Base-by-base conservation (phyloP, 2,329 filamentous ascomycete genomes). In the Penicillium brevicompactum region DNA sequence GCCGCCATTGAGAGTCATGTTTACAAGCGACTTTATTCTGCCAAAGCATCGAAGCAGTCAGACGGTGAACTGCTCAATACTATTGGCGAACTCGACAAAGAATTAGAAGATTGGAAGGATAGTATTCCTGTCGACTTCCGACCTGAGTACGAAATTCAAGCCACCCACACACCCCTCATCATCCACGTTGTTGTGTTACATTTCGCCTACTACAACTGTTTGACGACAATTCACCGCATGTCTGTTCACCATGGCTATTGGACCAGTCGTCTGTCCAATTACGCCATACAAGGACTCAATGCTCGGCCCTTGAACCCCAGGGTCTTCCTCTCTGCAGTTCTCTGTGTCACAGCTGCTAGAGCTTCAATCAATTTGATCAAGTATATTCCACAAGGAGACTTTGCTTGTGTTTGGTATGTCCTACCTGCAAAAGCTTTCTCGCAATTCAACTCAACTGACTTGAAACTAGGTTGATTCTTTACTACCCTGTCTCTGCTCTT, bases 171-270 rank as follows among this genome's bases (percentile, higher is more conserved):
- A 0, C 92, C 93, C 1, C 81, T 97, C n/a, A 92, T 97, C 18
- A 80, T 99, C 18, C 93, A 97, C 62, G 86, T 99, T 49, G 92
- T 96, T 57, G 91, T 96, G 71, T 79, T 99, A 55, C 94, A 99
- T 73, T 95, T 99, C 67, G 88, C 91, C 1, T 99, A 99, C 75
- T 97, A 97, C 79, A 99, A 99, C 72, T 97, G 92, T 67, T 78
- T 99, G 49, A 97, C 93, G 1, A 99, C 94, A 0, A 97, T 99
- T 61, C 94, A 99, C 72, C 90, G 94, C 49, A 99, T 97, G 94
- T 96, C 91, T 41, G 90, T 97, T 30, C 94, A 97, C 67, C 92
- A 97, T 70, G 94, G 94, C 13, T 97, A 96, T 76, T 99, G 94
- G 94, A 97, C 93, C 1, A 97, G 91, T 68, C 86, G 94, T 37